A percentile compares a stretch with the other conserved stretches of the same genome.
Conservation (phyloP, 495 filamentous ascomycete genomes). For the Cladorrhinum samala region DNA sequence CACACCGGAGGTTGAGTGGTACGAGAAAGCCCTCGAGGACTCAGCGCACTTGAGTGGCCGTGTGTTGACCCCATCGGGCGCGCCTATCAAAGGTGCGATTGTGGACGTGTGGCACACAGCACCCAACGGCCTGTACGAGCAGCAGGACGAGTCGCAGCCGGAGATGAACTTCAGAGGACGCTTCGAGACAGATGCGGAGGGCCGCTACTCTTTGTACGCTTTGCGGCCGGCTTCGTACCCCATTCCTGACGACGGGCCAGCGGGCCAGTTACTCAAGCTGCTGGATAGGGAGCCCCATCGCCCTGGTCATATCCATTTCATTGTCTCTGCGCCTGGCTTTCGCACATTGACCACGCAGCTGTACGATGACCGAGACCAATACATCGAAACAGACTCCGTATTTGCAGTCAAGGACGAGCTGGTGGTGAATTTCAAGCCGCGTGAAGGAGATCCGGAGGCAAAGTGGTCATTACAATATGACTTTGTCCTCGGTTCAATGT, state of each 20-base stretch:
- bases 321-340: constrained; percentile 37
- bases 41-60: constrained; percentile 58
- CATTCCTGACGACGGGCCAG: constrained; percentile 60
- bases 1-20: constrained; percentile 27
- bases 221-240: constrained; percentile 67
- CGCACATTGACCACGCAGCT: constrained; percentile 64
- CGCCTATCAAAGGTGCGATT: constrained; percentile 54
- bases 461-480: constrained; percentile 54
- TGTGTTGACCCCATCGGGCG: constrained; percentile 45
- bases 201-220: constrained; percentile 61
- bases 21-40: constrained; percentile 44
- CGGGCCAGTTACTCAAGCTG: constrained; percentile 43
- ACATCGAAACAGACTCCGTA: constrained; percentile 60
- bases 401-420: constrained; percentile 76
- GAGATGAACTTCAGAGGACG: constrained; percentile 71
- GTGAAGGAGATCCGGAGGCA: constrained; percentile 54
- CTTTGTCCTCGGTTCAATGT: constrained; percentile 34
- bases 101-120: constrained; percentile 76
- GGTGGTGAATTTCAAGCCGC: constrained; percentile 57
- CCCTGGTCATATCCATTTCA: constrained; percentile 75
- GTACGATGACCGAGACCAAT: constrained; percentile 59
- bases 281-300: constrained; percentile 65
- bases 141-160: constrained; percentile 64
- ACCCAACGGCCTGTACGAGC: constrained; percentile 74
- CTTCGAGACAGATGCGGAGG: constrained; percentile 59